A percentile compares a stretch with the other conserved stretches of the same genome.
phyloP scores from a whole-genome alignment of 257 asterid genomes.

The Gentiana dahurica region DNA sequence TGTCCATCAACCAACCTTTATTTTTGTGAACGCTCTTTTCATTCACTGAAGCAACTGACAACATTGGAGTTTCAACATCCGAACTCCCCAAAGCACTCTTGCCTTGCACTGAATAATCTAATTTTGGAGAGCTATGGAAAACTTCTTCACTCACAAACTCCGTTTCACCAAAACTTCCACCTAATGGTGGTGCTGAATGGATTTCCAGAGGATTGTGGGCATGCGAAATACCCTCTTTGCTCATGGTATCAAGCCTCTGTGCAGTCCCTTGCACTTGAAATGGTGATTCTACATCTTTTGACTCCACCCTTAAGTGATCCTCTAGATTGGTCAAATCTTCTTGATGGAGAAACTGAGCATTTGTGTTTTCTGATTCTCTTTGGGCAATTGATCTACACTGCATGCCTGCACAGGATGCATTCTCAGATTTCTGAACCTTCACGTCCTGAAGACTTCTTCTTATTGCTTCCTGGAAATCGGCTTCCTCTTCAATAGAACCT shows the following conservation, averaged over 20 bases:
- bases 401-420: constrained; percentile 16
- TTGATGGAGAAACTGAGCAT: constrained; percentile 16
- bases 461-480: constrained; percentile 66
- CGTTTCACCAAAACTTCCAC: constrained; percentile 13
- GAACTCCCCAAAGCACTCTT: constrained; percentile 15
- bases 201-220: constrained; percentile 12
- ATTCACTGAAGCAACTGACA: constrained; percentile 11
- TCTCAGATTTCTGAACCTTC: constrained; percentile 14
- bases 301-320: constrained; percentile 9
- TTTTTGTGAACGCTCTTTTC: constrained; percentile 16
- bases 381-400: constrained; percentile 16
- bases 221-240: constrained; percentile 13
- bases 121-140: constrained; percentile 6
- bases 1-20: constrained; percentile 14
- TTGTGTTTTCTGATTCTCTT: constrained; percentile 13
- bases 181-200: constrained; percentile 17
- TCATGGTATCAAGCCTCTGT: constrained; percentile 3
- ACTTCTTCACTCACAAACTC: constrained; percentile 5
- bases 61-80: constrained; percentile 16
- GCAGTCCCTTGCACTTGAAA: constrained; percentile 7
- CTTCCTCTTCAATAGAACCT: constrained; percentile 63
- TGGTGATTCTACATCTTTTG: constrained; percentile 15
- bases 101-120: constrained; percentile 14
- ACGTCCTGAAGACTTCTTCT: constrained; percentile 59
- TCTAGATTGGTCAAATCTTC: constrained; percentile 20